Conservation (phyloP, 495 filamentous ascomycete genomes). For the Xylaria venustula region DNA sequence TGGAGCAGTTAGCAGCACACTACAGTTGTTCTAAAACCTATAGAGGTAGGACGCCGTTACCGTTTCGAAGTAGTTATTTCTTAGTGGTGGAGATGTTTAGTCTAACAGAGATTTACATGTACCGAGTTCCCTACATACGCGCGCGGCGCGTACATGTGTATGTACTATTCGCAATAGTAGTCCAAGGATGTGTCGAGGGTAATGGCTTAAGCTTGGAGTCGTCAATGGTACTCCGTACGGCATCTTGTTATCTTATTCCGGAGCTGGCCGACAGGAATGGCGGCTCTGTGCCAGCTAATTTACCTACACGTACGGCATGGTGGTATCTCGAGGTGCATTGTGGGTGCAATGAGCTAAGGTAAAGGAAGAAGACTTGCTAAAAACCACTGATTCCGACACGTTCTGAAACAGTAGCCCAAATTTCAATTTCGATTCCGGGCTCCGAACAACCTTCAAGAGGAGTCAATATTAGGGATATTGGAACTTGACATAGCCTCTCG, state of each 20-base stretch:
- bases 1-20: no score
- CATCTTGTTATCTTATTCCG: neutral
- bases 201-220: no score
- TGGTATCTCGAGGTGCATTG: neutral
- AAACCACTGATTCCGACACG: neutral
- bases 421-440: conserved; percentile 1
- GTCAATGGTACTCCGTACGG: no score
- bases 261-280: conserved; percentile 2
- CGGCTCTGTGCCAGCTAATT: neutral
- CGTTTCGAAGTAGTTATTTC: neutral
- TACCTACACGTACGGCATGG: neutral
- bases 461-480: neutral
- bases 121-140: neutral
- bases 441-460: neutral
- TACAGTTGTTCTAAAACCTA: no score
- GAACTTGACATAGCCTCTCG: no score
- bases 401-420: neutral
- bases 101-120: neutral
- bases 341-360: neutral
- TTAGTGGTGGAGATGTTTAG: neutral
- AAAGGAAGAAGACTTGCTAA: neutral
- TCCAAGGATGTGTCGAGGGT: neutral
- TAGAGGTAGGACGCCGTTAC: neutral
- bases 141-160: neutral
- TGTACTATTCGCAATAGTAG: no score